Percentiles rank a stretch among this genome's conserved stretches.
phyloP scores from a whole-genome alignment of 2,329 filamentous ascomycete species.

The Neopestalotiopsis rosae region DNA sequence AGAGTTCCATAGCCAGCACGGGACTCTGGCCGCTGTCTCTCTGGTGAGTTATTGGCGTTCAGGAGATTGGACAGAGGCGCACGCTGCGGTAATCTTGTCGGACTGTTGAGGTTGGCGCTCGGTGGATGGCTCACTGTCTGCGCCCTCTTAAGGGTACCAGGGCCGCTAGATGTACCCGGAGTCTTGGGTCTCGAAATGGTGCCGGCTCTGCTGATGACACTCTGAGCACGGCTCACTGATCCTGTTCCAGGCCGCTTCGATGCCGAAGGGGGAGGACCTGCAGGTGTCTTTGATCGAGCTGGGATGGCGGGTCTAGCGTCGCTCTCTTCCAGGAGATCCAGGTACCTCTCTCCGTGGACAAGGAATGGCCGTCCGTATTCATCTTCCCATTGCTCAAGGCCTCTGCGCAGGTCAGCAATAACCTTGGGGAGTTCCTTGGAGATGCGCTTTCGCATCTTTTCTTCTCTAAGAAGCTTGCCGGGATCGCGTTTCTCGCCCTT shows the following conservation, averaged over 20 bases:
- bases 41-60: slow-evolving; percentile 80
- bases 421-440: slow-evolving; percentile 95
- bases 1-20: slow-evolving; percentile 48
- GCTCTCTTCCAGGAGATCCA: slow-evolving; percentile 78
- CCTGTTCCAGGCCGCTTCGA: slow-evolving; percentile 39
- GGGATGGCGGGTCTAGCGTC: slow-evolving; percentile 65
- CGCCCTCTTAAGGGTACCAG: slow-evolving; percentile 34
- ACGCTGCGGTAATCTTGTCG: slow-evolving; percentile 73
- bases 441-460: slow-evolving; percentile 98
- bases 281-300: slow-evolving; percentile 77
- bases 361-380: slow-evolving; percentile 93
- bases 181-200: slow-evolving; percentile 57
- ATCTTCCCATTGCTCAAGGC: slow-evolving; percentile 87
- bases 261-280: slow-evolving; percentile 58
- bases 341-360: slow-evolving; percentile 88
- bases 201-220: slow-evolving; percentile 40
- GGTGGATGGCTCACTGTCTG: slow-evolving; percentile 24
- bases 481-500: slow-evolving; percentile 96
- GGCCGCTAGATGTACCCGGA: slow-evolving; percentile 48
- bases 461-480: slow-evolving; percentile 89
- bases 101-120: slow-evolving; percentile 52
- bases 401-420: slow-evolving; percentile 79
- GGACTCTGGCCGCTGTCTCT: slow-evolving; percentile 62
- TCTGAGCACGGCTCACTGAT: slow-evolving; percentile 42
- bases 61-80: slow-evolving; percentile 72